Evolutionary conservation across 2,329 filamentous ascomycete species (phyloP).

Genomic region (Paramyrothecium sp.): DNA sequence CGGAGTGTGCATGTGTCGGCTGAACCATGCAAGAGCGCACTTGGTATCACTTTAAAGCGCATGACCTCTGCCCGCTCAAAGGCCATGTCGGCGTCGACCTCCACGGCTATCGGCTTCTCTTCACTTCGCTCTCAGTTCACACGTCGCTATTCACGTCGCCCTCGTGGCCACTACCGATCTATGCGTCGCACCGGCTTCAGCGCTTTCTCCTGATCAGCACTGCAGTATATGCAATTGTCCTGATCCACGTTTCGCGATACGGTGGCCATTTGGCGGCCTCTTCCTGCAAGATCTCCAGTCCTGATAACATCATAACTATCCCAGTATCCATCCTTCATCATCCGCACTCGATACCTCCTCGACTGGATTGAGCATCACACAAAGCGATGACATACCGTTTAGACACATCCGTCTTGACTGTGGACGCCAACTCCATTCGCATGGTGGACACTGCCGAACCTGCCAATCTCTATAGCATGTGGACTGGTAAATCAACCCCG

Average conservation of each 20-base stretch:
- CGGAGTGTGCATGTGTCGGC: too few relatives aligned
- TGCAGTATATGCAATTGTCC: background rate
- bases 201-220: background rate
- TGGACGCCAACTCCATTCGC: slow-evolving; percentile 89
- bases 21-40: too few relatives aligned
- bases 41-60: too few relatives aligned
- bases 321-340: slow-evolving; percentile 6
- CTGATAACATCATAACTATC: slow-evolving; percentile 3
- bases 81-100: too few relatives aligned
- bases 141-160: background rate
- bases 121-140: background rate
- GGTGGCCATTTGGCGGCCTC: background rate
- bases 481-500: slow-evolving; percentile 89
- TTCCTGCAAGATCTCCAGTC: background rate
- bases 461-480: slow-evolving; percentile 94
- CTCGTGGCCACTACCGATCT: too few relatives aligned
- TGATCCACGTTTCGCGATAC: background rate
- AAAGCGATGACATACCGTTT: slow-evolving; percentile 77
- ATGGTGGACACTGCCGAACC: slow-evolving; percentile 92
- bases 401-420: slow-evolving; percentile 82
- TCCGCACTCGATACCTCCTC: too few relatives aligned
- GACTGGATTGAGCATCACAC: slow-evolving; percentile 32
- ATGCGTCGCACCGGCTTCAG: background rate
- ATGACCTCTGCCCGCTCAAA: too few relatives aligned
- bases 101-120: too few relatives aligned